Conservation (phyloP, 2,329 filamentous ascomycete genomes). For the Metarhizium guizhouense region DNA sequence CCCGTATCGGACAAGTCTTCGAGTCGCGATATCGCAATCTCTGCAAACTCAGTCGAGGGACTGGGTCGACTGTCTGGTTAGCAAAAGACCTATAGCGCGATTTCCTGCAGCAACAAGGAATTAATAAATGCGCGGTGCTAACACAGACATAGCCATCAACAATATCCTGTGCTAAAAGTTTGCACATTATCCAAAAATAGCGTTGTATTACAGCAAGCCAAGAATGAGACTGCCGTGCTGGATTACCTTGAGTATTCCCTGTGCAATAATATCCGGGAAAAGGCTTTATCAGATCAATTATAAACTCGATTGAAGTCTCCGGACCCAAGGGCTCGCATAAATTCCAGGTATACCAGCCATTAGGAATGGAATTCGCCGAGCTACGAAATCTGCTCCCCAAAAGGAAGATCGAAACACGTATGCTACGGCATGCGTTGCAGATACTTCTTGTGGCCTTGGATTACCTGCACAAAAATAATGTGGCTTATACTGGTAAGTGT, state of each 20-base stretch:
- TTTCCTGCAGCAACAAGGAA: no score
- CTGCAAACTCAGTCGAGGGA: slow-evolving; percentile 32
- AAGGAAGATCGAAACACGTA: slow-evolving; percentile 21
- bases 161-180: neutral
- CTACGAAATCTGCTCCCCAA: slow-evolving; percentile 32
- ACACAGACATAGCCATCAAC: no score
- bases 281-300: slow-evolving; percentile 19
- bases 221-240: slow-evolving; percentile 1
- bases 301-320: slow-evolving; percentile 27
- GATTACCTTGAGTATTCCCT: neutral
- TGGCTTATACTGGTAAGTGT: slow-evolving; percentile 35
- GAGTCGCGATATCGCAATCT: slow-evolving; percentile 24
- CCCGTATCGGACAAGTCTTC: neutral
- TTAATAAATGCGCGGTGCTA: no score
- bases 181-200: neutral
- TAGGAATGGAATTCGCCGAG: slow-evolving; percentile 31
- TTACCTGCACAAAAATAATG: slow-evolving; percentile 33
- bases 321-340: slow-evolving; percentile 26
- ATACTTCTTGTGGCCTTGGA: slow-evolving; percentile 34
- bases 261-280: slow-evolving; percentile 18
- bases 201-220: neutral
- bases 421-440: slow-evolving; percentile 27
- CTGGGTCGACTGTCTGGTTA: slow-evolving; percentile 32
- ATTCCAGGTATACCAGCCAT: slow-evolving; percentile 29
- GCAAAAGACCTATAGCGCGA: slow-evolving; percentile 22